Evolutionary conservation across 305 asterid species (phyloP), one percentile per base, ranked within the genome.

Genomic region (Petunia hybrid): DNA sequence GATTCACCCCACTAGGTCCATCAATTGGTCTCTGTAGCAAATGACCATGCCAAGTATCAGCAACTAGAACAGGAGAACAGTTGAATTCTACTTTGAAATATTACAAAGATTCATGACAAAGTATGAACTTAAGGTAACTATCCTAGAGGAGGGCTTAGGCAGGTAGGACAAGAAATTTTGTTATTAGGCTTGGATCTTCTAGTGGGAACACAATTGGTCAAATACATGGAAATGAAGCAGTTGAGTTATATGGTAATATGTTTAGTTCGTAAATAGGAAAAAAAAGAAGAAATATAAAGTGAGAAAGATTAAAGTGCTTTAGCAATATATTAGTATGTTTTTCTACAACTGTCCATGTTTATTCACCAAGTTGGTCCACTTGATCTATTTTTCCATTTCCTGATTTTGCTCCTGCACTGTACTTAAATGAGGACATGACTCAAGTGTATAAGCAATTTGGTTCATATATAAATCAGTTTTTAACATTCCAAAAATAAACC

Each of bases 1-100:
- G 97, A 68, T 89, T 88, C 76, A 79, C 85, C 46, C 90, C 92
- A 4, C 80, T 84, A 63, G 89, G 89, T 79, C 94, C 94, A 57
- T 95, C 99, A 66, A 36, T 16, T 46, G 89, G 81, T 88, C 85
- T 94, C 99, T 95, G 94, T 84, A 86, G 80, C 63, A 53, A 74
- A 85, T 14, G 8, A 31, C 55, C 56, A 77, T 74, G 36, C 22
- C 51, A 77, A 7, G 76, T 35, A 81, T 65, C 75, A 77, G 41
- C 46, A 73, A 63, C 51, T 35, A 70, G 59, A 51, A 51, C 42
- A 13, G 46, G 43, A 73, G 35, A 35, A 51, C 14, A 6, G 45
- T 46, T 36, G 45, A 1, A 35, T 12, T 73, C 78, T 51, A 73
- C 62, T 48, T 71, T 71, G 61, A 46, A 46, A 71, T 71, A 43